A percentile compares a stretch with the other conserved stretches of the same genome.
These are phyloP conservation scores for Gypsophila paniculata DNA, from an alignment of 179 eudicot species.

Conservation along the genomic window DNA sequence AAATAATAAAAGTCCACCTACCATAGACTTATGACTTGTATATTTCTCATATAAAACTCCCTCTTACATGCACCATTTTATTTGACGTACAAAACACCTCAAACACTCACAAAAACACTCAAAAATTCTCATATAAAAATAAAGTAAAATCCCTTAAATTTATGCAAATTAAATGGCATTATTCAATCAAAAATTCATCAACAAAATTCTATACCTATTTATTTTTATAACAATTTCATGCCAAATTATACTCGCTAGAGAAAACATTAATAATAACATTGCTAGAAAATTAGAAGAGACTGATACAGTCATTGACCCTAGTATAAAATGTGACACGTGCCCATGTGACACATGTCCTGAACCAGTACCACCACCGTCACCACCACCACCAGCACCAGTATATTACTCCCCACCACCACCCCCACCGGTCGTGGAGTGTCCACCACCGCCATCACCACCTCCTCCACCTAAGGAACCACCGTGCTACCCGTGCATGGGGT, in stretches of 20 bases:
- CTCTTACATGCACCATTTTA: conserved; percentile 17
- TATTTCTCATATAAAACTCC: conserved; percentile 14
- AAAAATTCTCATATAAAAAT: not conserved
- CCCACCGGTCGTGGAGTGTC: conserved; percentile 10
- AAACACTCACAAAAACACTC: too few relatives aligned
- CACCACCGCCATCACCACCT: conserved; percentile 25
- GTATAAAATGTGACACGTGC: conserved; percentile 33
- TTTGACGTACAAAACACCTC: conserved; percentile 11
- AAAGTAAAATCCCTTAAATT: not conserved
- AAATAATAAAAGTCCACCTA: conserved; percentile 26
- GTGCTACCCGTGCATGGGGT: conserved; percentile 24
- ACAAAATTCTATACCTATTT: not conserved
- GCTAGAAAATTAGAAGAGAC: conserved; percentile 19
- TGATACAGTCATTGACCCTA: conserved; percentile 18
- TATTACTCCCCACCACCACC: conserved; percentile 19
- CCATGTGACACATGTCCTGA: conserved; percentile 33
- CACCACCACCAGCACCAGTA: conserved; percentile 20
- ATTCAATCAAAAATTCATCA: conserved; percentile 5
- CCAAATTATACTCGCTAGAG: conserved; percentile 5
- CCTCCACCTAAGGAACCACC: conserved; percentile 17
- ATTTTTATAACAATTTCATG: conserved; percentile 20
- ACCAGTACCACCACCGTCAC: conserved; percentile 24
- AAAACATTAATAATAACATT: not conserved
- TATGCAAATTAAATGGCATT: conserved; percentile 12
- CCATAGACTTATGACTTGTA: conserved; percentile 12